A percentile compares a stretch with the other conserved stretches of the same genome.
These are phyloP conservation scores for Diaporthe vaccinii DNA, from an alignment of 2,329 filamentous ascomycete genomes.

Conservation along the genomic window DNA sequence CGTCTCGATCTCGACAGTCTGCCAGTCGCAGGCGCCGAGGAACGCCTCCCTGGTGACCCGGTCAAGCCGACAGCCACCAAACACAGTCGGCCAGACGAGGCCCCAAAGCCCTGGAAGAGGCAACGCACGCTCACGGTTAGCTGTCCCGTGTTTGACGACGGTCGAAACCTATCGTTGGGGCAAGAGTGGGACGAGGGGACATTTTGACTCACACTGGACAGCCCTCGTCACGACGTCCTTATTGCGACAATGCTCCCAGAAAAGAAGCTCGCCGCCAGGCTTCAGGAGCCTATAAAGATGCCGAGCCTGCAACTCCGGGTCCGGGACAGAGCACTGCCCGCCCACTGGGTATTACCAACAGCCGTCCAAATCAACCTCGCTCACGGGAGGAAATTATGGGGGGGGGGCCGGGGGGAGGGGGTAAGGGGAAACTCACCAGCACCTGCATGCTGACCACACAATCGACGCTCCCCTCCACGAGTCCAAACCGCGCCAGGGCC, in stretches of 20 bases:
- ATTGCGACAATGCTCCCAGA: conserved; percentile 58
- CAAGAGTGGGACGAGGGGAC: too few species aligned
- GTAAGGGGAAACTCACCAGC: conserved; percentile 43
- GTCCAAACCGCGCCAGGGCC: conserved; percentile 52
- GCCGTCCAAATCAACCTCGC: not conserved
- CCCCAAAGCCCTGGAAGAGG: conserved; percentile 46
- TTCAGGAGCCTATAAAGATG: conserved; percentile 58
- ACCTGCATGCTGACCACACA: conserved; percentile 58
- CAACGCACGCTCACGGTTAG: not conserved
- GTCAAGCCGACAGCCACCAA: conserved; percentile 50
- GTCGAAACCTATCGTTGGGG: too few species aligned
- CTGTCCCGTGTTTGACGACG: not conserved
- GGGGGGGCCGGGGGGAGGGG: accelerated
- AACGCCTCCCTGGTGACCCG: conserved; percentile 48
- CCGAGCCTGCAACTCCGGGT: conserved; percentile 47
- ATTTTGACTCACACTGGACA: conserved; percentile 50
- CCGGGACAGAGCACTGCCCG: conserved; percentile 52
- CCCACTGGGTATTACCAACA: not conserved
- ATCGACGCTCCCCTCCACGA: conserved; percentile 54
- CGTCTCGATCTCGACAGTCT: conserved; percentile 48
- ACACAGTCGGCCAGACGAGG: conserved; percentile 49
- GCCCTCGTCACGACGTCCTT: conserved; percentile 47
- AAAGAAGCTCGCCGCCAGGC: conserved; percentile 60
- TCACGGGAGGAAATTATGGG: not conserved
- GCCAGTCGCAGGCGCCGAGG: conserved; percentile 50